Evolutionary conservation across 129 eudicot genomes (phyloP).

Genomic region (Centrapalus pauciflorus): DNA sequence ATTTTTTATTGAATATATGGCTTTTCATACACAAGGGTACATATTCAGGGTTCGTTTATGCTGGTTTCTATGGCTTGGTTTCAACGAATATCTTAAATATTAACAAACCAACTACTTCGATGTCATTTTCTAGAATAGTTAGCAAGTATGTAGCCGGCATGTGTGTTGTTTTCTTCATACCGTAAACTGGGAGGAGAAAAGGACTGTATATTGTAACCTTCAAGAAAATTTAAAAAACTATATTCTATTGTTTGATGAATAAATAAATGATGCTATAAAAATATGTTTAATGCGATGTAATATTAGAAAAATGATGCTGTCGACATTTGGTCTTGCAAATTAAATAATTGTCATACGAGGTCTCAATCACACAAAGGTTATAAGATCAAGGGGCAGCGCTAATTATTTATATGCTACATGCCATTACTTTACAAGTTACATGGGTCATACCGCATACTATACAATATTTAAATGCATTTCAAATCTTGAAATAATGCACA

Average conservation of each 20-base stretch:
- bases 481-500: not conserved
- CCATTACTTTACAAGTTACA: slow-evolving; percentile 18
- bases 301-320: not conserved
- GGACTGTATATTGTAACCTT: slow-evolving; percentile 1
- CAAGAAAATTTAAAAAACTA: not conserved
- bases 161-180: slow-evolving; percentile 8
- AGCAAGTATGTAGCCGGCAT: slow-evolving; percentile 9
- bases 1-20: slow-evolving; percentile 7
- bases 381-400: not conserved
- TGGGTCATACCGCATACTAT: slow-evolving; percentile 16
- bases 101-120: not conserved
- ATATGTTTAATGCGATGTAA: not conserved
- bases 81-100: not conserved
- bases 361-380: slow-evolving; percentile 11
- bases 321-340: slow-evolving; percentile 7
- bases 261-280: not conserved
- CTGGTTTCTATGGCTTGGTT: not conserved
- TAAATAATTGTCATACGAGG: not conserved
- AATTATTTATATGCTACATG: slow-evolving; percentile 6
- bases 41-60: slow-evolving; percentile 1
- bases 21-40: slow-evolving; percentile 5
- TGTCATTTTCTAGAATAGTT: not conserved
- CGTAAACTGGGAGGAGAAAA: slow-evolving; percentile 13
- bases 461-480: not conserved
- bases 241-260: slow-evolving; percentile 2